Conservation (phyloP, 2,329 filamentous ascomycete species). For the Penicillium sumatraense region DNA sequence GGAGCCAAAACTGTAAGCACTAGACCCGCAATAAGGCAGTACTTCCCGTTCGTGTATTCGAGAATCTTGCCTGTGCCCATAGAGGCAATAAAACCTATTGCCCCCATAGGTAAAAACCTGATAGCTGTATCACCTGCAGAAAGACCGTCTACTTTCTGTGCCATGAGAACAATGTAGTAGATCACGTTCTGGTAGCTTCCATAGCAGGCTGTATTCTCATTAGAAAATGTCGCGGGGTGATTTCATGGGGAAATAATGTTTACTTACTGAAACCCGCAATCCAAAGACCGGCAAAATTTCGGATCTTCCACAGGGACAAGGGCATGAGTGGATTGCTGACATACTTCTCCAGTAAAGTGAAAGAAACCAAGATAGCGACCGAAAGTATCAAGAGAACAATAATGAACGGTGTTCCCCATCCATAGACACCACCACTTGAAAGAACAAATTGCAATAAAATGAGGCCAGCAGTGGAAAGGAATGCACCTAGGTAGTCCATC, state of each 20-base stretch:
- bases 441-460: conserved; percentile 53
- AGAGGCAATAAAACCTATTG: conserved; percentile 44
- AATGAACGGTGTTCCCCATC: conserved; percentile 52
- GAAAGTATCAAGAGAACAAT: conserved; percentile 47
- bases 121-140: conserved; percentile 46
- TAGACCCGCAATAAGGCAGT: conserved; percentile 41
- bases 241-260: not conserved
- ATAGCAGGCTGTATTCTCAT: conserved; percentile 38
- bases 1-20: conserved; percentile 43
- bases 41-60: conserved; percentile 45
- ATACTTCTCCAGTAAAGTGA: conserved; percentile 49
- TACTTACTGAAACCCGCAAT: conserved; percentile 47
- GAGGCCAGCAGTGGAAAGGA: conserved; percentile 48
- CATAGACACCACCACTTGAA: conserved; percentile 52
- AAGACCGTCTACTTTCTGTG: conserved; percentile 46
- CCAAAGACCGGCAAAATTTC: conserved; percentile 53
- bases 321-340: conserved; percentile 53
- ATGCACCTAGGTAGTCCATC: conserved; percentile 49
- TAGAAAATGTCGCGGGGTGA: not conserved
- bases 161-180: conserved; percentile 49
- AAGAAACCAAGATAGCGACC: conserved; percentile 43
- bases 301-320: conserved; percentile 50
- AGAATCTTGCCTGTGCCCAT: conserved; percentile 42
- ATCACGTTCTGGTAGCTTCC: conserved; percentile 50
- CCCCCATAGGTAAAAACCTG: conserved; percentile 49